Base-by-base conservation (phyloP, 202 grass and related monocot genomes). In the Brachypodium distachyon region DNA sequence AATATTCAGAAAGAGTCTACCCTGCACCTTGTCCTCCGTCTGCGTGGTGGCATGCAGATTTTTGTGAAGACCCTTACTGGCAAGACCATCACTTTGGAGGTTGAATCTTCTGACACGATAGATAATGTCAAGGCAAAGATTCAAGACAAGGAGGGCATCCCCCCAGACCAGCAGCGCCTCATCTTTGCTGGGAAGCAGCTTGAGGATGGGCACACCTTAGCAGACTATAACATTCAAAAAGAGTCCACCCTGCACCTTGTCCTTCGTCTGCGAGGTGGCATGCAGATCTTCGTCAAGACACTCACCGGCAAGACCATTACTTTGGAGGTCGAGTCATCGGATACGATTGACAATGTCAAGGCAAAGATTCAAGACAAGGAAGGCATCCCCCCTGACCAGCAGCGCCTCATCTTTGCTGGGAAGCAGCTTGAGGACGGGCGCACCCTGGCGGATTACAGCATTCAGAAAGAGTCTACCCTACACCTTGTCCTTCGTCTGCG, bases 141-240 rank as follows among this genome's bases (percentile, higher is more conserved):
- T 17, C 79, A 82, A 46, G 79, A 82, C 17, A 82, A 64, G 59
- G 79, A 82, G 42, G 79, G 68, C 18, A 82, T 82, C 8, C 79
- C 68, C 4, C 85, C 85, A 0, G 85, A 87, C 27, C 79, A 87
- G 79, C 79, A 79, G 56, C 80, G 85, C n/a, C 79, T 87, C 0
- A 87, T 87, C 73, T 87, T 87, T 23, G 85, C 85, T 0, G 85
- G 85, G 3, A 83, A 87, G 73, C 79, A 85, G 34, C 76, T 85
- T 1, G 83, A 85, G 36, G 83, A 85, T 44, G 83, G 83, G 7
- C 66, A 68, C 11, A 54, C 51, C 3, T 12, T 54, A 12, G 51
- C 51, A 0, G 51, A 54, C 19, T 54, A 54, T 22, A 54, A 54
- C 10, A 54, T 54, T 0, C 51, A 54, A 10, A 54, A 54, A 10